These are phyloP conservation scores for Scedosporium boydii DNA, from an alignment of 2,329 filamentous ascomycete species.

Conservation along the genomic window DNA sequence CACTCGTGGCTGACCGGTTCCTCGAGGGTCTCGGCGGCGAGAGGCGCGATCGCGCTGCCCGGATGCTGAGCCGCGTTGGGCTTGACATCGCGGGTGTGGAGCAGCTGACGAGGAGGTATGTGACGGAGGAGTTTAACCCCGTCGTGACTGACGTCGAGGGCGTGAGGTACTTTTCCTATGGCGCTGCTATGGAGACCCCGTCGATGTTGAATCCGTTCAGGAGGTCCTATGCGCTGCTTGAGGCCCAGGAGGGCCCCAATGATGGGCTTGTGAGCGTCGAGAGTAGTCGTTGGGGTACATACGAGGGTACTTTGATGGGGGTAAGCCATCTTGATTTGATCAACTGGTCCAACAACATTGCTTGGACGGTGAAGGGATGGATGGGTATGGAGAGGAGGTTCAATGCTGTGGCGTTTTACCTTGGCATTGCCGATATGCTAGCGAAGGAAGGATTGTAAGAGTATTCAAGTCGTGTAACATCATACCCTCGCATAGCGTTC, in stretches of 20 bases:
- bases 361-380: conserved; percentile 42
- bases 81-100: conserved; percentile 50
- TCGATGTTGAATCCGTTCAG: conserved; percentile 56
- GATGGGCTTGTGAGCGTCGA: conserved; percentile 59
- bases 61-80: conserved; percentile 38
- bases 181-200: conserved; percentile 34
- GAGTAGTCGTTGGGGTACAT: conserved; percentile 53
- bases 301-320: conserved; percentile 52
- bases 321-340: conserved; percentile 58
- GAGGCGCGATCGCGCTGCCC: conserved; percentile 44
- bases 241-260: conserved; percentile 46
- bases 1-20: conserved; percentile 44
- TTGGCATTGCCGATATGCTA: conserved; percentile 60
- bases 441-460: conserved; percentile 51
- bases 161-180: conserved; percentile 55
- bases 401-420: conserved; percentile 59
- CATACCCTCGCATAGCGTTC: background rate
- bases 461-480: background rate
- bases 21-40: conserved; percentile 33
- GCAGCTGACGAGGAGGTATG: conserved; percentile 50
- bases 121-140: conserved; percentile 50
- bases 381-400: conserved; percentile 48
- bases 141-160: conserved; percentile 39
- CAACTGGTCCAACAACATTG: conserved; percentile 56
- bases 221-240: conserved; percentile 39